Evolutionary conservation across 2,329 filamentous ascomycete genomes (phyloP).

Genomic region (Apiospora malaysiana): DNA sequence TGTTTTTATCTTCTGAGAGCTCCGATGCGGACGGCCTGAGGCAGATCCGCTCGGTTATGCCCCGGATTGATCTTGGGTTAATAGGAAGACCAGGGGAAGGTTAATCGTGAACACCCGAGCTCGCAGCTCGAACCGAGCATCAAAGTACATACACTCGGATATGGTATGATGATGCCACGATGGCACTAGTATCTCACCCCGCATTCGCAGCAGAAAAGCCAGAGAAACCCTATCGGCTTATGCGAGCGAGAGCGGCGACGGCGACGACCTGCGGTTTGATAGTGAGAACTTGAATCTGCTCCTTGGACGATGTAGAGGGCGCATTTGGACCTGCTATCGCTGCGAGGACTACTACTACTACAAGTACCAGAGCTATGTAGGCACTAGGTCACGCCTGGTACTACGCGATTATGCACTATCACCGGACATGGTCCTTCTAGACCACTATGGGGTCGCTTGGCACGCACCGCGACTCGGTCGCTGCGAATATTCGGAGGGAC

Average conservation of each 20-base stretch:
- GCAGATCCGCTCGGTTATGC: constrained; percentile 1
- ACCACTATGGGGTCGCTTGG: not conserved
- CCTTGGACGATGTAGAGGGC: not conserved
- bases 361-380: no score
- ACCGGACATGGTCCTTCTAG: constrained; percentile 2
- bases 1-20: not conserved
- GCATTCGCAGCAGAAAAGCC: not conserved
- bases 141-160: not conserved
- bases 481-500: not conserved
- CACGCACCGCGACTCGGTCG: constrained; percentile 4
- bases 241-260: not conserved
- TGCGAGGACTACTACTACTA: not conserved
- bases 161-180: not conserved
- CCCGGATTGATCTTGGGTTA: not conserved
- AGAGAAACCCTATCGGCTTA: not conserved
- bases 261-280: not conserved
- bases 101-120: not conserved
- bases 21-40: not conserved
- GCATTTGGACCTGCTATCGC: not conserved
- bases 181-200: not conserved
- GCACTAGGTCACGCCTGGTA: not conserved
- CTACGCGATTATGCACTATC: constrained; percentile 13
- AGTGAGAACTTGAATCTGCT: not conserved
- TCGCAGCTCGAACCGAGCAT: not conserved
- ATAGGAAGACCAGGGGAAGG: constrained; percentile 6